These are phyloP conservation scores for Vachellia pachyceras DNA, from an alignment of 306 rosid genomes.

Conservation along the genomic window DNA sequence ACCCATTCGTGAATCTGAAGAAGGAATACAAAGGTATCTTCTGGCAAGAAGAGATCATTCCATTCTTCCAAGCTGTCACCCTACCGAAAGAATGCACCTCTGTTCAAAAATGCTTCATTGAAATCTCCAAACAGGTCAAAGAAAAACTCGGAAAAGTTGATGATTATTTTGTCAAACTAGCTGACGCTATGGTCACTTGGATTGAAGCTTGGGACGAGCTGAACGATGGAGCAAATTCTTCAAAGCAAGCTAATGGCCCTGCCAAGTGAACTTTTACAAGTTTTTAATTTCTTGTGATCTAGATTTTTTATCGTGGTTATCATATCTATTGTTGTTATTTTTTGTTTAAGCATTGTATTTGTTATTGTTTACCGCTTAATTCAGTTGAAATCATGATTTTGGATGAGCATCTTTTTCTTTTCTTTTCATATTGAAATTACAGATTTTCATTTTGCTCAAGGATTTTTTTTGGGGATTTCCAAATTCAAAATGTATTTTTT, in stretches of 20 bases:
- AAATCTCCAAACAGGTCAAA: conserved; percentile 85
- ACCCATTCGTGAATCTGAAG: conserved; percentile 86
- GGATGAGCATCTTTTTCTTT: neutral
- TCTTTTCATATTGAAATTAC: neutral
- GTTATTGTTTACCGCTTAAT: conserved; percentile 1
- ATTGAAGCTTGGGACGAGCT: conserved; percentile 94
- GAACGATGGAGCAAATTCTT: conserved; percentile 53
- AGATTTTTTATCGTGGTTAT: conserved; percentile 10
- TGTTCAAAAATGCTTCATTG: conserved; percentile 80
- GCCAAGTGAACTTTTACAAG: conserved; percentile 46
- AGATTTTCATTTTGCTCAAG: no score
- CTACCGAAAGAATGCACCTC: conserved; percentile 73
- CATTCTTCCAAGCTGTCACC: conserved; percentile 72
- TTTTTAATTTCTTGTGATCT: conserved; percentile 28
- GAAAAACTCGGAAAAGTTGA: conserved; percentile 67
- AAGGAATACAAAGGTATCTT: conserved; percentile 90
- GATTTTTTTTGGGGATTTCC: no score
- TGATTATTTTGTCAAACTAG: conserved; percentile 74
- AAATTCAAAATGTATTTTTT: no score
- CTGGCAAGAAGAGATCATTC: conserved; percentile 92
- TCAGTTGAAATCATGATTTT: neutral
- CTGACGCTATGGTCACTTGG: conserved; percentile 93
- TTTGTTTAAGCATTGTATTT: neutral
- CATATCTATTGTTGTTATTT: conserved; percentile 18
- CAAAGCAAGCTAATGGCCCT: conserved; percentile 44